Percentiles rank a stretch among this genome's conserved stretches.
Evolutionary conservation across 2,329 filamentous ascomycete genomes (phyloP).

Genomic region (Phoma sp.): DNA sequence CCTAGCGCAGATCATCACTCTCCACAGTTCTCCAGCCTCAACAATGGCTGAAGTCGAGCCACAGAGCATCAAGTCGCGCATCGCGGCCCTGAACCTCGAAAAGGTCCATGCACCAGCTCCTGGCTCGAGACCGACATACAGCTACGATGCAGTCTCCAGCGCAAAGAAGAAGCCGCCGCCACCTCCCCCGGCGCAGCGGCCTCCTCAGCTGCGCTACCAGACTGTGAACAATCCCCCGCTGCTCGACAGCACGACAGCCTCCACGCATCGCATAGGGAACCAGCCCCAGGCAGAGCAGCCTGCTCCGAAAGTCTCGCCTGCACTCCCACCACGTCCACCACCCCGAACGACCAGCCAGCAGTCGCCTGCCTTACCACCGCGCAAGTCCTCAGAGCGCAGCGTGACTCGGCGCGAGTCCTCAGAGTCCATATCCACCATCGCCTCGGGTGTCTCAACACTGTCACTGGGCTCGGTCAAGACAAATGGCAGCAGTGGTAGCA

Average conservation of each 20-base stretch:
- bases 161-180: constrained; percentile 49
- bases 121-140: constrained; percentile 44
- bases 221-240: constrained; percentile 53
- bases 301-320: constrained; percentile 35
- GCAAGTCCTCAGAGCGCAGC: constrained; percentile 52
- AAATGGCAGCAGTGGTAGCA: constrained; percentile 44
- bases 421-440: constrained; percentile 62
- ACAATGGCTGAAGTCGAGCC: constrained; percentile 41
- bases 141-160: constrained; percentile 41
- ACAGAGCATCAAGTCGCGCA: constrained; percentile 54
- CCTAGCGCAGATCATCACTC: constrained; percentile 15
- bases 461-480: constrained; percentile 59
- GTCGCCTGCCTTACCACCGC: constrained; percentile 54
- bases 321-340: constrained; percentile 52
- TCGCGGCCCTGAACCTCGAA: constrained; percentile 57
- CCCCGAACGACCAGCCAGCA: constrained; percentile 55
- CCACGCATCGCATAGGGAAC: constrained; percentile 48
- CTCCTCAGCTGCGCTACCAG: constrained; percentile 43
- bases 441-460: constrained; percentile 55
- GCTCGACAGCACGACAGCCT: constrained; percentile 45
- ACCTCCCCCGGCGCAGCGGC: constrained; percentile 48
- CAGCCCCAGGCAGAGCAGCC: constrained; percentile 39
- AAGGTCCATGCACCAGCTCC: constrained; percentile 52
- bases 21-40: constrained; percentile 11
- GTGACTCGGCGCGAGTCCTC: constrained; percentile 42